Conservation (phyloP, 306 rosid species). For the Gastrolobium villosum region DNA sequence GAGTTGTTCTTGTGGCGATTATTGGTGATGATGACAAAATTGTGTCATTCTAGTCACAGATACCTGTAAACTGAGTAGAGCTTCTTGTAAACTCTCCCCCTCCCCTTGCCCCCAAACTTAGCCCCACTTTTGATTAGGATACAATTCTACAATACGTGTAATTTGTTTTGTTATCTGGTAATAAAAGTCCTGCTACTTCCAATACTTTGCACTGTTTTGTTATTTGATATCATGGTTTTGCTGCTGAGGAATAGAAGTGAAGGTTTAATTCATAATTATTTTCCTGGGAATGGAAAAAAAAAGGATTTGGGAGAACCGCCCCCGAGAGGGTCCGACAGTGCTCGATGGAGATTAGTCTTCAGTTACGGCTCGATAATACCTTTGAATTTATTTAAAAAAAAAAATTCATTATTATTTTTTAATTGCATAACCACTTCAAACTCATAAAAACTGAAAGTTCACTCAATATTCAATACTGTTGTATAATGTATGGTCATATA, state of each 20-base stretch:
- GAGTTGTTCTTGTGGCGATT: constrained; percentile 88
- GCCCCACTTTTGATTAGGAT: constrained; percentile 34
- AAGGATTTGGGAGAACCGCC: no score
- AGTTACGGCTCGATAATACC: no score
- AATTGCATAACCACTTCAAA: no score
- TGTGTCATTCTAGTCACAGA: constrained; percentile 21
- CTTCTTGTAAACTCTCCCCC: constrained; percentile 15
- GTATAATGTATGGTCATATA: no score
- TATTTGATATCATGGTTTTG: constrained; percentile 2
- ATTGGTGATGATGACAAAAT: constrained; percentile 69
- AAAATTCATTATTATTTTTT: no score
- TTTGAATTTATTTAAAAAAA: no score
- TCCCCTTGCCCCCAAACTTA: constrained; percentile 2
- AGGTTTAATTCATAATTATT: neutral
- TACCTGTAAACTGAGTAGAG: constrained; percentile 22
- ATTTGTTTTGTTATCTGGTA: constrained; percentile 1
- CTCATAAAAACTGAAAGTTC: no score
- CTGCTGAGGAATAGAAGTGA: constrained; percentile 14
- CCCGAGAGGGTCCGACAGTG: no score
- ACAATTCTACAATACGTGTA: neutral
- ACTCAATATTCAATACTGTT: no score
- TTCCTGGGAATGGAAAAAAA: no score
- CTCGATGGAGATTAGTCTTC: no score
- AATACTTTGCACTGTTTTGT: constrained; percentile 25
- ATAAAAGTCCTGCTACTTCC: constrained; percentile 13